Conservation (phyloP, 345 rosid species). For the Arabis hirsuta region DNA sequence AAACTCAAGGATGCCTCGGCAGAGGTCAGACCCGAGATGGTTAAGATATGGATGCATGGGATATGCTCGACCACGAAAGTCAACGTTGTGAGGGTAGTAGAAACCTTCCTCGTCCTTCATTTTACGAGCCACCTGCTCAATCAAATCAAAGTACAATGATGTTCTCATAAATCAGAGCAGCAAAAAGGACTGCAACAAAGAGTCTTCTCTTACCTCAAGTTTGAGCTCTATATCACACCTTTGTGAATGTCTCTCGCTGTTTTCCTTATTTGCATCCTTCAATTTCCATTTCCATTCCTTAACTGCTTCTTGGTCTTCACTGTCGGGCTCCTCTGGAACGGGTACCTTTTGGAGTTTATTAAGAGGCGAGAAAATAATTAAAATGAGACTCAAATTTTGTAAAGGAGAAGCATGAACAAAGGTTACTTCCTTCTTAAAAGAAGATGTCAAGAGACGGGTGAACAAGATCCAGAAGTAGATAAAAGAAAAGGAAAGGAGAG, state of each 20-base stretch:
- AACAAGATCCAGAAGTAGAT: slow-evolving; percentile 24
- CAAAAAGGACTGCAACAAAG: slow-evolving; percentile 16
- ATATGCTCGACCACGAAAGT: slow-evolving; percentile 98
- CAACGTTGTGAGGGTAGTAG: slow-evolving; percentile 93
- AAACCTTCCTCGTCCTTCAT: slow-evolving; percentile 95
- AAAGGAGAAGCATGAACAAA: slow-evolving; percentile 18
- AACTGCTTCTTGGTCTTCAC: slow-evolving; percentile 67
- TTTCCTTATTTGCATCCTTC: slow-evolving; percentile 65
- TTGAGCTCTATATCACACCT: slow-evolving; percentile 93
- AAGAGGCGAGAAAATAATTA: slow-evolving; percentile 19
- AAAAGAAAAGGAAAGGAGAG: slow-evolving; percentile 21
- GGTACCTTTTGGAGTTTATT: slow-evolving; percentile 57
- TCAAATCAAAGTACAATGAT: slow-evolving; percentile 39
- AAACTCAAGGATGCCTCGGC: slow-evolving; percentile 96
- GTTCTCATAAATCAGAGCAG: slow-evolving; percentile 25
- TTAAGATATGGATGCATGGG: slow-evolving; percentile 98
- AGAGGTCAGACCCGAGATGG: slow-evolving; percentile 98
- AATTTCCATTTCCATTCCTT: slow-evolving; percentile 91
- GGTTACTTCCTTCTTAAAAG: slow-evolving; percentile 14
- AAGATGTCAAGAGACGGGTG: neutral
- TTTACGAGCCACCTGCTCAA: slow-evolving; percentile 86
- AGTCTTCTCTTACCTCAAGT: slow-evolving; percentile 76
- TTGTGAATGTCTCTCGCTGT: slow-evolving; percentile 89
- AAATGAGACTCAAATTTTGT: slow-evolving; percentile 5
- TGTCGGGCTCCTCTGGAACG: slow-evolving; percentile 72